Evolutionary conservation across 108 stramenopile genomes (phyloP), one percentile per base, ranked within the genome.

Genomic region (Craspedostauros australis): DNA sequence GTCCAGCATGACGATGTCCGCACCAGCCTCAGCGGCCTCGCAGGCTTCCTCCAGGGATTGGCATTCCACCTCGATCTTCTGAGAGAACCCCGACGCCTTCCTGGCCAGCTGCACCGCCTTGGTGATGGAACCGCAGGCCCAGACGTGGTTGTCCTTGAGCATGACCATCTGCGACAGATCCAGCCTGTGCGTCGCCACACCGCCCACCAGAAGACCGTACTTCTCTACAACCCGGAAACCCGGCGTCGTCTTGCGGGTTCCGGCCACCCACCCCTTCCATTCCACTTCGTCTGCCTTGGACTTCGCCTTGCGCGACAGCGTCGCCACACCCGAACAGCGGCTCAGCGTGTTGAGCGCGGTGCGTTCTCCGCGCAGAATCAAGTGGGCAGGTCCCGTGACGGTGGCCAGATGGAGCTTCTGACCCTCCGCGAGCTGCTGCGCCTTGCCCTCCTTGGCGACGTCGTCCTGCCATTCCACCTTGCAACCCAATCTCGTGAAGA

Each of bases 131-230:
- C 85, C 82, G 32, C 72, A 69, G 27, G 76, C 54, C 91, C 95
- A 96, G 39, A 99, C 76, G 62, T 96, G 95, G 67, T 95, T 96
- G 53, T 96, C 95, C 55, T 99, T 99, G 29, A 99, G 67, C 99
- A 99, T 99, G 24, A 97, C 95, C 99, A 99, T 99, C 64, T 99
- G 98, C 54, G 88, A 86, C 36, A 98, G 50, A 79, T 97, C 95
- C 34, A 95, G 54, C 21, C 98, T 75, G 61, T 97, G 96, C 11
- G 96, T 97, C 11, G 92, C 92, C 8, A 84, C 93, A 14, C 97
- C 99, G 16, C 96, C 97, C 6, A 98, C 95, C 20, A 99, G 43
- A 15, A 99, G 49, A 16, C 94, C 99, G 59, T 99, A 99, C 67
- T 99, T 99, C 71, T 99, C 99, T 16, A 98, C 97, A 0, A 95